Base-by-base conservation (phyloP, 2,329 filamentous ascomycete genomes). In the Neoarthrinium moseri region DNA sequence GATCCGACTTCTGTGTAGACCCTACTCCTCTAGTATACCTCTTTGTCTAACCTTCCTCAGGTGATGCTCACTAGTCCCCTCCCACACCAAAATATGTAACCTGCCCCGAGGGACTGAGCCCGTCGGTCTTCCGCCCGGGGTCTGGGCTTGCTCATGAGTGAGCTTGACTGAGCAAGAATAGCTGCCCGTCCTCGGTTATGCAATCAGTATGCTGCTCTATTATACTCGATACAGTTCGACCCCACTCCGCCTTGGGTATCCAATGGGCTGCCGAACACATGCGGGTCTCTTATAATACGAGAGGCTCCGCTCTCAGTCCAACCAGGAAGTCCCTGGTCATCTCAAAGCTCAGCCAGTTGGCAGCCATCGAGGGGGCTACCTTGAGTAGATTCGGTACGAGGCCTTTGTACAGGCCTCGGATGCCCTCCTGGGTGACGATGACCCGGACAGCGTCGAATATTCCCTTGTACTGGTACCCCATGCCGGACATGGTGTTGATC, bases 401-500 rank as follows among this genome's bases (percentile, higher is more conserved):
- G 46, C 94, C 94, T 68, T 97, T 99, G 76, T 97, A 99, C 34
- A 99, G 71, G 41, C 94, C 94, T 49, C 77, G 77, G 44, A 92
- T 30, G 23, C 94, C 94, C 70, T 99, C 94, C 57, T 95, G 84
- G 37, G 79, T 70, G 45, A 96, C 67, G 58, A 99, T 99, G 41
- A 88, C 82, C 42, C 74, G 80, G 52, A 99, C 73, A 4, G 94
- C 94, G 62, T 96, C 90, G 51, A 82, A 77, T 34, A 99, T 86
- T 6, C 85, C 87, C 60, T 88, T 91, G 73, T 99, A 99, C 64
- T 92, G 83, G 69, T 96, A 97, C 41, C 94, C 94, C 84, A 99
- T 92, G 42, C 94, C 94, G 38, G 88, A 90, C 94, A 99, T 99
- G 44, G 94, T 96, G 70, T 99, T 99, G 72, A 99, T 94, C 64